A percentile compares a stretch with the other conserved stretches of the same genome.
Conservation (phyloP, 805 yeast genomes). For the Huiozyma sinensis region DNA sequence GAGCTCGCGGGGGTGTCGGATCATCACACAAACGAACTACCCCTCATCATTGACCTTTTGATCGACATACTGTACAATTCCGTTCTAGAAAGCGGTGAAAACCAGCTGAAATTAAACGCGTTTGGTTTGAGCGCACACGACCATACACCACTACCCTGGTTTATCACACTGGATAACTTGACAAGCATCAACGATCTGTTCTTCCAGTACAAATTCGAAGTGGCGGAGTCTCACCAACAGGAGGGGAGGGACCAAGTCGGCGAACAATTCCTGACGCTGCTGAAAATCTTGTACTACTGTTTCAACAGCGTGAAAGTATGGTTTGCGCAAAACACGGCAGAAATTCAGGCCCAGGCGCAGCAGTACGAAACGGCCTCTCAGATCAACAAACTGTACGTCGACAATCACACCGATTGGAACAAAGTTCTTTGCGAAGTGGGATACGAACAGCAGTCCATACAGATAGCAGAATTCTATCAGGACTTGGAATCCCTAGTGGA, state of each 20-base stretch:
- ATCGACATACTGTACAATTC: constrained; percentile 21
- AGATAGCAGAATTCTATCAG: constrained; percentile 51
- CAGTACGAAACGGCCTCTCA: constrained; percentile 7
- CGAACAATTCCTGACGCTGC: constrained; percentile 26
- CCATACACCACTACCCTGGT: constrained; percentile 34
- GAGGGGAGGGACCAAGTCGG: constrained; percentile 4
- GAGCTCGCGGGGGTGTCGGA: constrained; percentile 6
- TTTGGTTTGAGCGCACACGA: constrained; percentile 16
- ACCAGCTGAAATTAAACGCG: constrained; percentile 21
- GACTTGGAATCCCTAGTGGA: constrained; percentile 59
- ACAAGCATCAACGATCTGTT: constrained; percentile 33
- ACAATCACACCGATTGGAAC: constrained; percentile 43
- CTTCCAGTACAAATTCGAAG: constrained; percentile 22
- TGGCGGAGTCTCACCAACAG: constrained; percentile 2
- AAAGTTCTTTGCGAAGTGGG: constrained; percentile 40
- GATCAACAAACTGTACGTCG: constrained; percentile 22
- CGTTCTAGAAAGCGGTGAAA: constrained; percentile 33
- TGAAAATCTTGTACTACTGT: constrained; percentile 34
- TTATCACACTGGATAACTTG: constrained; percentile 33
- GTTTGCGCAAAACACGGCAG: constrained; percentile 16
- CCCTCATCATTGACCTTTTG: constrained; percentile 14
- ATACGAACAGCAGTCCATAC: constrained; percentile 43
- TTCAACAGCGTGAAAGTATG: constrained; percentile 29
- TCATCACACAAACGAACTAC: constrained; percentile 11
- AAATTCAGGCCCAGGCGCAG: constrained; percentile 5